Percentiles rank a stretch among this genome's conserved stretches.
These are phyloP conservation scores for Alternaria brassicicola DNA, from an alignment of 2,329 filamentous ascomycete species.

Conservation along the genomic window DNA sequence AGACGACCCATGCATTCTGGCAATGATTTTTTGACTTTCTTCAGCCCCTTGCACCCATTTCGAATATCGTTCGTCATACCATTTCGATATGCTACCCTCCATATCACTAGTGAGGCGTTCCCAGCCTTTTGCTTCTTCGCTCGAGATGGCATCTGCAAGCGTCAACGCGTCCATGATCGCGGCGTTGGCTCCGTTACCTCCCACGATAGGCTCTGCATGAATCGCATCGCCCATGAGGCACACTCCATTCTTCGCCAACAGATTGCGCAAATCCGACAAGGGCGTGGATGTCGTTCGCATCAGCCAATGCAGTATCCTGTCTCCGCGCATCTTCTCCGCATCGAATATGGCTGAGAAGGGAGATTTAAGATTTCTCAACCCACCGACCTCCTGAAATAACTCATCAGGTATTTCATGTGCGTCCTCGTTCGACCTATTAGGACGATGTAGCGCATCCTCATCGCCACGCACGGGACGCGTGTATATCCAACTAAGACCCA, in stretches of 20 bases:
- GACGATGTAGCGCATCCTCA: slow-evolving; percentile 44
- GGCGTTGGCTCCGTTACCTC: slow-evolving; percentile 49
- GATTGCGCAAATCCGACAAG: slow-evolving; percentile 24
- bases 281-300: slow-evolving; percentile 46
- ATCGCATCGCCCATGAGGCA: slow-evolving; percentile 47
- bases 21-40: not conserved
- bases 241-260: slow-evolving; percentile 7
- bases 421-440: slow-evolving; percentile 36
- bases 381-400: slow-evolving; percentile 44
- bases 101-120: not conserved
- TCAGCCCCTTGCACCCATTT: not conserved
- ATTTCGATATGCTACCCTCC: not conserved
- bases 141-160: slow-evolving; percentile 21
- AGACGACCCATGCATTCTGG: not conserved
- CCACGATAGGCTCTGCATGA: slow-evolving; percentile 51
- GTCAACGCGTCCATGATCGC: slow-evolving; percentile 49
- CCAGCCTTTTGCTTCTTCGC: not conserved
- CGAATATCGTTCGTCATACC: not conserved
- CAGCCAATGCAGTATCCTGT: slow-evolving; percentile 50
- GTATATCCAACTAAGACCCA: slow-evolving; percentile 50
- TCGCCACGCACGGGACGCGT: slow-evolving; percentile 41
- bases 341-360: slow-evolving; percentile 46
- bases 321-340: slow-evolving; percentile 34
- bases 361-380: slow-evolving; percentile 30
- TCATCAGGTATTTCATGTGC: slow-evolving; percentile 46